Percentiles rank a stretch among this genome's conserved stretches.
Conservation (phyloP, 306 rosid species). For the Fragaria iinumae region DNA sequence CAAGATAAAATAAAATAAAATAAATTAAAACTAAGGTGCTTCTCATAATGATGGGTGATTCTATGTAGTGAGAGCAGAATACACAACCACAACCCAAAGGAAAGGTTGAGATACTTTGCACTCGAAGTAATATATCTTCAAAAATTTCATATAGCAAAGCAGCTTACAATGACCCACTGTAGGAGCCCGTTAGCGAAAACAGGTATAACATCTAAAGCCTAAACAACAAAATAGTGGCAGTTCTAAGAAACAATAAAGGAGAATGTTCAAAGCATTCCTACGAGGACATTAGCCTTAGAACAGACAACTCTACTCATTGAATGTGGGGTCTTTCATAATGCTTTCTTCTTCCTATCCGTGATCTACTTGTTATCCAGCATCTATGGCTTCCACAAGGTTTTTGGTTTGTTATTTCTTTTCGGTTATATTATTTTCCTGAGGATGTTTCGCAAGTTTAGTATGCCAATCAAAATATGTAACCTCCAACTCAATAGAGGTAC, state of each 20-base stretch:
- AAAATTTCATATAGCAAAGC: not conserved
- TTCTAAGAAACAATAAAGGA: not conserved
- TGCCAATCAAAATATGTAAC: not conserved
- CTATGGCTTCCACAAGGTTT: not conserved
- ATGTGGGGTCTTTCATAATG: not conserved
- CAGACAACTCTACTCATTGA: not conserved
- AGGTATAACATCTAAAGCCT: not conserved
- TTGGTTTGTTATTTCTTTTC: not conserved
- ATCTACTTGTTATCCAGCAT: not conserved
- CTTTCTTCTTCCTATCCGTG: not conserved
- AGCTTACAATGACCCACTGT: not conserved
- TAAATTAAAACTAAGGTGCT: not conserved
- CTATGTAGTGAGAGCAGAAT: not conserved
- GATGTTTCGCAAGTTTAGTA: not conserved
- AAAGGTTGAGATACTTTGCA: not conserved
- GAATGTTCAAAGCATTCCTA: not conserved
- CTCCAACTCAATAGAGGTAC: not conserved
- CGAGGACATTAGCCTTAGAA: not conserved
- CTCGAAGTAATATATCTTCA: not conserved
- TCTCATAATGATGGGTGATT: not conserved
- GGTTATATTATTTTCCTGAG: not conserved
- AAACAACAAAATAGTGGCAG: not conserved
- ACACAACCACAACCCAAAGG: not conserved
- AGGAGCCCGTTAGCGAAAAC: not conserved
- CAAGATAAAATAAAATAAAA: not conserved